Percentiles rank a stretch among this genome's conserved stretches.
phyloP scores from a whole-genome alignment of 1,139 yeast species.

The Zygoascus hellenicus region DNA sequence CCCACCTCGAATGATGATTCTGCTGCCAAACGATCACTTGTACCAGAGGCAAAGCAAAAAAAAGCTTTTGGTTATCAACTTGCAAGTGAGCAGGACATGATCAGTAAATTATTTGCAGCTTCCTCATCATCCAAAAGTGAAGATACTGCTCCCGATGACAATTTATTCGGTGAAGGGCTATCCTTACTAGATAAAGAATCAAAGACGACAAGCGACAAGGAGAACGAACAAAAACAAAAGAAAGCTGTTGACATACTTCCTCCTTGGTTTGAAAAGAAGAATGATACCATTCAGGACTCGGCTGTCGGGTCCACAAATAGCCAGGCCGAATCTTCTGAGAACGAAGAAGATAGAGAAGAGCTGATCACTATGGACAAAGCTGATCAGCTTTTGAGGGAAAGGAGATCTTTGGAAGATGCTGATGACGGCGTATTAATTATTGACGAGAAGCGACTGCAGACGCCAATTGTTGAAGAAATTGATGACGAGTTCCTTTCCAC shows the following conservation, averaged over 20 bases:
- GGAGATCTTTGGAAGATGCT: neutral
- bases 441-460: neutral
- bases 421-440: neutral
- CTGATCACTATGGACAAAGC: constrained; percentile 3
- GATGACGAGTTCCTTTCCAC: too few species aligned
- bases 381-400: neutral
- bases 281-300: neutral
- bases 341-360: constrained; percentile 4
- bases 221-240: constrained; percentile 8
- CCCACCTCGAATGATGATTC: neutral
- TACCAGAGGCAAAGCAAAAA: neutral
- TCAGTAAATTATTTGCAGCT: constrained; percentile 5
- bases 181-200: constrained; percentile 16
- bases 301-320: neutral
- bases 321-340: neutral
- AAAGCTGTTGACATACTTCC: constrained; percentile 10
- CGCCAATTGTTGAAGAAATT: too few species aligned
- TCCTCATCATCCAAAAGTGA: neutral
- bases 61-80: constrained; percentile 1
- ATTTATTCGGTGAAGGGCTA: constrained; percentile 7
- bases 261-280: constrained; percentile 15
- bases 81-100: constrained; percentile 4
- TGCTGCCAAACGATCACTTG: neutral
- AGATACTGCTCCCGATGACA: neutral
- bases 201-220: constrained; percentile 13